A percentile compares a stretch with the other conserved stretches of the same genome.
Evolutionary conservation across 192 early-diverging fungal genomes (phyloP).

Genomic region (Lunasporangiospora selenospora): DNA sequence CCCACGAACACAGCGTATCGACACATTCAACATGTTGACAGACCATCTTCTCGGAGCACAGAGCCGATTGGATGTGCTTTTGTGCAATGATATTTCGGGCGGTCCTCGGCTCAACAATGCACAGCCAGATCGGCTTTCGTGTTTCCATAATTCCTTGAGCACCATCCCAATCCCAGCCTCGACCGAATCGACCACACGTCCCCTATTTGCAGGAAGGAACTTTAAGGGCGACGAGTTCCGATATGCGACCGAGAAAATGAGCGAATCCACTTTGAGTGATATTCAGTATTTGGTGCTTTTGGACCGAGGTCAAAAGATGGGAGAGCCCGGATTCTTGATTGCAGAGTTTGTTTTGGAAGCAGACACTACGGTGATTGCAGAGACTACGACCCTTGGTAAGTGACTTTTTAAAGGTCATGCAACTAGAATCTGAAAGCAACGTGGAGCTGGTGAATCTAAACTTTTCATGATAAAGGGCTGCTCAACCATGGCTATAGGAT

Average conservation of each 20-base stretch:
- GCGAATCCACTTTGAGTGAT: slow-evolving; percentile 5
- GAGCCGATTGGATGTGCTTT: slow-evolving; percentile 48
- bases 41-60: slow-evolving; percentile 43
- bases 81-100: slow-evolving; percentile 49
- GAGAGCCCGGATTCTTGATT: slow-evolving; percentile 56
- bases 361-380: slow-evolving; percentile 18
- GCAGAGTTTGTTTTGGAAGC: slow-evolving; percentile 52
- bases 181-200: too few relatives aligned
- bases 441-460: too few relatives aligned
- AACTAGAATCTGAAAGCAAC: too few relatives aligned
- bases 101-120: slow-evolving; percentile 1
- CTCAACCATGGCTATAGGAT: slow-evolving; percentile 46
- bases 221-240: slow-evolving; percentile 15
- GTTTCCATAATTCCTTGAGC: slow-evolving; percentile 9
- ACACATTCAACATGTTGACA: slow-evolving; percentile 55
- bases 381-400: slow-evolving; percentile 53
- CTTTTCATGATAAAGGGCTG: slow-evolving; percentile 40
- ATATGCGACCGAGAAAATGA: slow-evolving; percentile 16
- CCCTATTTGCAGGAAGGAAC: slow-evolving; percentile 2
- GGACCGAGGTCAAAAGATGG: slow-evolving; percentile 35
- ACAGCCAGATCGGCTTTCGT: slow-evolving; percentile 10
- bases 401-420: background rate
- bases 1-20: slow-evolving; percentile 18
- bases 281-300: slow-evolving; percentile 26
- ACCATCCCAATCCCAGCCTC: slow-evolving; percentile 33